A percentile compares a stretch with the other conserved stretches of the same genome.
Conservation (phyloP, 2,329 filamentous ascomycete genomes). For the Cladosporium sphaerospermum region DNA sequence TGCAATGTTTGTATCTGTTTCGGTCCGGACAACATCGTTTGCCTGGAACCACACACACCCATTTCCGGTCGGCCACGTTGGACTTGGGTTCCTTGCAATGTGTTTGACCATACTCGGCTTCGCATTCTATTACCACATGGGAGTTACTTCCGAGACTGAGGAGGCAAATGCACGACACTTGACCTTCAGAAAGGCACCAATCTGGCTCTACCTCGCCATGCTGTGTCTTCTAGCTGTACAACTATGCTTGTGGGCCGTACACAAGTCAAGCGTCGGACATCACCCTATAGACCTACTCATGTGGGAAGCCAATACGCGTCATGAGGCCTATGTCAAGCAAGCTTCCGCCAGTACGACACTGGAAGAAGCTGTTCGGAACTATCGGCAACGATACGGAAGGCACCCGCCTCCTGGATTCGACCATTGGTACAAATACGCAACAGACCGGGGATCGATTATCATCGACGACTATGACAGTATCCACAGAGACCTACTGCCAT, state of each 20-base stretch:
- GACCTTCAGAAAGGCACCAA: constrained; percentile 17
- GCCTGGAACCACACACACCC: constrained; percentile 29
- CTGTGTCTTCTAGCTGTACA: constrained; percentile 39
- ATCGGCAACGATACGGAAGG: constrained; percentile 47
- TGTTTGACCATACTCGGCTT: constrained; percentile 24
- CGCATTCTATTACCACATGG: constrained; percentile 25
- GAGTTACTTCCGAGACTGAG: constrained; percentile 13
- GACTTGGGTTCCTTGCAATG: constrained; percentile 20
- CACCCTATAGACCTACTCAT: constrained; percentile 54
- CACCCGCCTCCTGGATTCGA: constrained; percentile 56
- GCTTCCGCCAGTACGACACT: constrained; percentile 44
- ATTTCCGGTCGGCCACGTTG: constrained; percentile 23
- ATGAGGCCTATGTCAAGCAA: constrained; percentile 45
- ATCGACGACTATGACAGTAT: constrained; percentile 59
- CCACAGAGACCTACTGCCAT: constrained; percentile 50
- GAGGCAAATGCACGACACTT: not conserved
- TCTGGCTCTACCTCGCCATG: constrained; percentile 33
- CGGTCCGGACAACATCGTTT: constrained; percentile 27
- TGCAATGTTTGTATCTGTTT: constrained; percentile 32
- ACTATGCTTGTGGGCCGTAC: constrained; percentile 35
- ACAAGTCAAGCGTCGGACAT: constrained; percentile 34
- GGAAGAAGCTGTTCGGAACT: constrained; percentile 45
- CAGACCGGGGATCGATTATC: constrained; percentile 44
- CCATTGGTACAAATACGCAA: constrained; percentile 54
- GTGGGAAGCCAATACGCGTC: constrained; percentile 41